Base-by-base conservation (phyloP, 2,329 filamentous ascomycete species). In the Pseudocercospora crystallina region DNA sequence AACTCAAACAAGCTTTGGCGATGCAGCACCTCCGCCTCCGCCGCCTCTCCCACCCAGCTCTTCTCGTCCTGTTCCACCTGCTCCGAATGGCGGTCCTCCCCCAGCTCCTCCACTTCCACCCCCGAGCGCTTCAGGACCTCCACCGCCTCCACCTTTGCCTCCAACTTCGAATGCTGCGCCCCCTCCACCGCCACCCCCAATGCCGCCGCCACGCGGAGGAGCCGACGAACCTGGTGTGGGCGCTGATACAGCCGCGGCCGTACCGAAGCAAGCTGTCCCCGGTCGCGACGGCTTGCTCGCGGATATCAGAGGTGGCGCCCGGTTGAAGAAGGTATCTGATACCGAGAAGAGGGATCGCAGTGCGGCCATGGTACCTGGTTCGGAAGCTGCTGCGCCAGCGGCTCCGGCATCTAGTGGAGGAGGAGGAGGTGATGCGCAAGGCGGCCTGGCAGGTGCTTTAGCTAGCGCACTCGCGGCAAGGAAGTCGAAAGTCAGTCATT, bases 401-500 rank as follows among this genome's bases (percentile, higher is more conserved):
- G 79, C 79, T 37, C 79, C 76, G 13, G 80, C 81, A 9, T 82
- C 72, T 49, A 73, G 71, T 38, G 74, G 63, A 31, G 73, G 84
- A 49, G 82, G 60, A 5, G 65, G 56, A 38, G 65, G 61, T 41
- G 85, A 83, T 37, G 82, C 58, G 35, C 58, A 62, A 37, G 66
- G 68, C 41, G 69, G 69, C 11, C 54, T 78, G 61, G 76, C 75
- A 49, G 74, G 73, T 10, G 75, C 75, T 39, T 66, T 96, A 80
- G 89, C 90, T 15, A 89, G 87, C 73, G 91, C 90, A 41, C 74
- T 96, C 61, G 89, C 89, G 53, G 86, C 83, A 74, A 81, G 92
- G 70, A 96, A 96, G 77, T 84, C 90, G 71, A 96, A 95, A 78
- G 92, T 96, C 69, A 89, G 89, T 73, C 86, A 89, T 69, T 95